Evolutionary conservation across 805 yeast species (phyloP), one percentile per base, ranked within the genome.

Genomic region (Starmera caribaea): DNA sequence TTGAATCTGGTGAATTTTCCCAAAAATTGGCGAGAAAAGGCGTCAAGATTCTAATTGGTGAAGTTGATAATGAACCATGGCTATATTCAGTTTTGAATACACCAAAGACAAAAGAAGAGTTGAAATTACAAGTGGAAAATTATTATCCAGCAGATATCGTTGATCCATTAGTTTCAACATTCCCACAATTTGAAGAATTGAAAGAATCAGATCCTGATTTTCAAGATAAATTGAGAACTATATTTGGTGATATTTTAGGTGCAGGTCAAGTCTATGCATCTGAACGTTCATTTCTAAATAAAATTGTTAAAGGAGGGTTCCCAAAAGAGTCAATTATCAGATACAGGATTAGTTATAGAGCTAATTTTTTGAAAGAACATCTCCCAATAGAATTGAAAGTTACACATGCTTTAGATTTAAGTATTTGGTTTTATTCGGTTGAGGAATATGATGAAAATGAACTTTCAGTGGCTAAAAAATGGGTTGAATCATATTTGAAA

Each of bases 261-360:
- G 68, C 62, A 44, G 60, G 63, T 7, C 69, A 65, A 42, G 66
- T 65, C 7, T 60, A 65, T 43, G 58, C 59, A 9, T 61, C 68
- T 3, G 47, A 54, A 14, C 53, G 69, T 39, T 65, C 65, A 2
- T 59, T 59, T 37, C 35, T 65, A n/a, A 49, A 60, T 37, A 50
- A 57, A 16, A 38, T 61, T 39, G 30, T 28, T 28, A 28, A 13
- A 10, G n/a, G n/a, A n/a, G 59, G 59, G 8, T 59, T 56, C 40
- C 61, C 62, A 9, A 41, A 39, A 15, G 45, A 50, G n/a, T 39
- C 43, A 21, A 45, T 59, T 16, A 57, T 42, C 41, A 53, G 67
- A 30, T 63, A 60, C 44, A 51, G 55, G 38, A 48, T 56, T 10
- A 48, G 54, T 26, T 63, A 41, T 40, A 51, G 61, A 44, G 58